Conservation (phyloP, 306 rosid species). For the Cicer judaicum region DNA sequence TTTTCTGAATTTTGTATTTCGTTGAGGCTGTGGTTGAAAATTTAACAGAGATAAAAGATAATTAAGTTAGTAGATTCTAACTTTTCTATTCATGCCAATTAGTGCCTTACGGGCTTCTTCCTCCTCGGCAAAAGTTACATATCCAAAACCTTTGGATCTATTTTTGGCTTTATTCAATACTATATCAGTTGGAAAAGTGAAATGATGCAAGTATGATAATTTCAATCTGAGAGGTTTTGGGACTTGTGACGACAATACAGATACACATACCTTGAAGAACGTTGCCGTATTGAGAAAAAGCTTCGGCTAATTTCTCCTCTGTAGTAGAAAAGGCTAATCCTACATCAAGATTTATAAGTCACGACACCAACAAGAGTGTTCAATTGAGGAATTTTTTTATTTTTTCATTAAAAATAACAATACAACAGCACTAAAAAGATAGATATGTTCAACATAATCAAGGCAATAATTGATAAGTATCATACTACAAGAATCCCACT, state of each 20-base stretch:
- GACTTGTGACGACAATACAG: neutral
- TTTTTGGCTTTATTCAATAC: conserved; percentile 42
- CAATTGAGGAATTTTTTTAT: neutral
- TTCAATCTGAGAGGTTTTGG: neutral
- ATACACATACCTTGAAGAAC: conserved; percentile 41
- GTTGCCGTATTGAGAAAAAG: conserved; percentile 39
- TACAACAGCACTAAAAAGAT: neutral
- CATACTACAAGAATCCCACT: neutral
- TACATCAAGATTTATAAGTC: conserved; percentile 30
- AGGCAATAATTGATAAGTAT: conserved; percentile 12
- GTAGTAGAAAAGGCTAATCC: conserved; percentile 49
- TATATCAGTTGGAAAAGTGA: conserved; percentile 39
- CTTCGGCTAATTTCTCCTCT: conserved; percentile 43
- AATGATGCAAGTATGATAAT: conserved; percentile 2
- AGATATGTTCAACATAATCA: neutral
- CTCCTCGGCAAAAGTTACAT: conserved; percentile 47
- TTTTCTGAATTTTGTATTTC: conserved; percentile 22
- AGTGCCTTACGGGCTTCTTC: conserved; percentile 46
- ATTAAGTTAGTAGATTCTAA: neutral
- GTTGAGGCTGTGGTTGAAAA: neutral
- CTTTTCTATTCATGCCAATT: conserved; percentile 45
- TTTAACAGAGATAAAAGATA: neutral
- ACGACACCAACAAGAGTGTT: neutral
- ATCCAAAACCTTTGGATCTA: conserved; percentile 48
- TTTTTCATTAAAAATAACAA: neutral